These are phyloP conservation scores for Suillus clintonianus DNA, from an alignment of 768 basidiomycete genomes.

Conservation along the genomic window DNA sequence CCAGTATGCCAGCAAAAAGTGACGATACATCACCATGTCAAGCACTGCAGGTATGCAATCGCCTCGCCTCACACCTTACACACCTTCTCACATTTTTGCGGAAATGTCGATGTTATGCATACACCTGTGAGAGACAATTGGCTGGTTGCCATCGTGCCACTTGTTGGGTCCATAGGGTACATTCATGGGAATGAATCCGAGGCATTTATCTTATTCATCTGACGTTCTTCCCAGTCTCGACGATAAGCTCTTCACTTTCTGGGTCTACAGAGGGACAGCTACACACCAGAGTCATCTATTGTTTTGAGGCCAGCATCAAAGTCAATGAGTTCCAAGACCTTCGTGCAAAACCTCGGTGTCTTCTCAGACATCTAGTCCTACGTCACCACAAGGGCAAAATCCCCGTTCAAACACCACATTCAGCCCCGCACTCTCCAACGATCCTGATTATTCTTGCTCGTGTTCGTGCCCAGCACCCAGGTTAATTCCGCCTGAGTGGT, in stretches of 20 bases:
- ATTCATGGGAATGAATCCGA: constrained; percentile 25
- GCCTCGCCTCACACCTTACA: background rate
- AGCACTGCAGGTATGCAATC: constrained; percentile 58
- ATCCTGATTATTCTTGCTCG: constrained; percentile 71
- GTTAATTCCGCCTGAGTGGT: constrained; percentile 77
- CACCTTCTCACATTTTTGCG: constrained; percentile 22
- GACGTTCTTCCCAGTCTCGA: constrained; percentile 61
- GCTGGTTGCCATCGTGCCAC: constrained; percentile 86
- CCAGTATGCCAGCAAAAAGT: constrained; percentile 72
- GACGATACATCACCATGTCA: constrained; percentile 71
- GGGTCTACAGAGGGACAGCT: constrained; percentile 81
- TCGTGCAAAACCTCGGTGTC: constrained; percentile 86
- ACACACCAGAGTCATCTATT: constrained; percentile 82
- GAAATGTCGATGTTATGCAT: constrained; percentile 84
- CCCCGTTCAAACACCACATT: constrained; percentile 22
- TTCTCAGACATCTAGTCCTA: constrained; percentile 46
- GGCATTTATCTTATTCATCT: constrained; percentile 3
- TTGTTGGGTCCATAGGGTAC: constrained; percentile 85
- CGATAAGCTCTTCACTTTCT: constrained; percentile 90
- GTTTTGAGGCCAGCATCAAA: constrained; percentile 89
- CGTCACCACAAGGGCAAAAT: constrained; percentile 4
- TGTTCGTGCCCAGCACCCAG: constrained; percentile 73
- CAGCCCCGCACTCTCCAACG: constrained; percentile 69
- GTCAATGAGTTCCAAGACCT: constrained; percentile 88
- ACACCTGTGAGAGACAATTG: constrained; percentile 85